Evolutionary conservation across 352 stramenopile genomes (phyloP).

Genomic region (Elongisporangium undulatum): DNA sequence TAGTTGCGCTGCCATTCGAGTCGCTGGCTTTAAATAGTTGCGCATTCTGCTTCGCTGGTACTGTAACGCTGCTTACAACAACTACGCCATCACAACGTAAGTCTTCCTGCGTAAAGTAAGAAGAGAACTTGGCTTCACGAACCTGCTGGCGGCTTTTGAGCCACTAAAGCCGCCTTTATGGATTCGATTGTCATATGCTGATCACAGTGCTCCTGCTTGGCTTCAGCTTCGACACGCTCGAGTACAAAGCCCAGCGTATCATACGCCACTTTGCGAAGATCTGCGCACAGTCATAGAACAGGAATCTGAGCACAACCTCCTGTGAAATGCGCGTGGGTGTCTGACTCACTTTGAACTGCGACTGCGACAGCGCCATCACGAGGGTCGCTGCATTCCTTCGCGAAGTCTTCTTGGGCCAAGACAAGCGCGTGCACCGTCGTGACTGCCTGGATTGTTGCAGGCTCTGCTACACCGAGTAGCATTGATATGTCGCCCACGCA

Average conservation of each 20-base stretch:
- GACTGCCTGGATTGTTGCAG: constrained; percentile 25
- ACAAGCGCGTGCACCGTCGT: constrained; percentile 29
- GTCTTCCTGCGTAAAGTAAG: background rate
- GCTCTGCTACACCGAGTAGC: constrained; percentile 23
- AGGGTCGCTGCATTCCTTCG: constrained; percentile 32
- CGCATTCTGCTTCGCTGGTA: background rate
- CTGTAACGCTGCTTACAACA: background rate
- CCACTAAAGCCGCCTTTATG: constrained; percentile 15
- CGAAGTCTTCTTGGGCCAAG: constrained; percentile 30
- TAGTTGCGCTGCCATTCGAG: background rate
- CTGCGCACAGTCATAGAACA: constrained; percentile 9
- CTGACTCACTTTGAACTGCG: constrained; percentile 18
- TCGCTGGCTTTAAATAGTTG: background rate
- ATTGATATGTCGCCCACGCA: constrained; percentile 35
- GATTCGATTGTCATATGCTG: constrained; percentile 29
- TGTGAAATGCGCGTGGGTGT: background rate
- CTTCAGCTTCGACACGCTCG: constrained; percentile 42
- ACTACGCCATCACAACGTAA: background rate
- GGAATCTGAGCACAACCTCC: background rate
- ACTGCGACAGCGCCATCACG: constrained; percentile 22
- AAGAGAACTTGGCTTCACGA: background rate
- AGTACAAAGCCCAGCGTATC: constrained; percentile 51
- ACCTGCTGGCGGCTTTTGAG: constrained; percentile 21
- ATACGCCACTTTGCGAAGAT: constrained; percentile 36
- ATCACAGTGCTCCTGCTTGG: constrained; percentile 34